phyloP scores from a whole-genome alignment of 345 rosid species.

The Eucalyptus guilfoylei region DNA sequence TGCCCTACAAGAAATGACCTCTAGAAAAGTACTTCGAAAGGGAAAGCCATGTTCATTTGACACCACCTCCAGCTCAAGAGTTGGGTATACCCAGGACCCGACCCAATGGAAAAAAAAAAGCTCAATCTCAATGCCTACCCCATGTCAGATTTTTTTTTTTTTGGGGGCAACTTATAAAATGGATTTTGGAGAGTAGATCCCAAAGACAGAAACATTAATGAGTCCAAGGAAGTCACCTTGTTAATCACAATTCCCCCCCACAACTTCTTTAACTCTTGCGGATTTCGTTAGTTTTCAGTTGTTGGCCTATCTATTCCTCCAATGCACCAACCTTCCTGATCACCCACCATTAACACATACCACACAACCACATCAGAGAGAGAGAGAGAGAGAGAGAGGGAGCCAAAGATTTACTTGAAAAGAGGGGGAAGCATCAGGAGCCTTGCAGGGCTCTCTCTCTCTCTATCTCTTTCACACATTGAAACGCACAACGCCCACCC shows the following conservation, averaged over 20 bases:
- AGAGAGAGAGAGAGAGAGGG: not conserved
- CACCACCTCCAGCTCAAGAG: not conserved
- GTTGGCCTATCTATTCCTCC: constrained; percentile 38
- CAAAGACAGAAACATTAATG: not conserved
- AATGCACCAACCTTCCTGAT: constrained; percentile 1
- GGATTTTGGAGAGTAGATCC: not conserved
- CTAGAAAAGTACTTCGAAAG: not conserved
- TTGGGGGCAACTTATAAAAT: not conserved
- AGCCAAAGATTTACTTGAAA: not conserved
- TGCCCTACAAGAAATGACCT: not conserved
- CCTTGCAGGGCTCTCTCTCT: not conserved
- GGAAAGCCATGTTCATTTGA: not conserved
- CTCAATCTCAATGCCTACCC: not conserved
- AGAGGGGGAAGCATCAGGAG: not conserved
- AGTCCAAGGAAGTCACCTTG: not conserved
- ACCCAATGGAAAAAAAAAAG: not conserved
- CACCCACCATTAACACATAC: constrained; percentile 5
- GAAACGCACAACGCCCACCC: not conserved
- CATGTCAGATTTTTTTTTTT: not conserved
- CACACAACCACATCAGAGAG: not conserved
- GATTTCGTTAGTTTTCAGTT: constrained; percentile 9
- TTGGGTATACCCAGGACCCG: not conserved
- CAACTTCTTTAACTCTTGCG: not conserved
- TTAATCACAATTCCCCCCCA: not conserved
- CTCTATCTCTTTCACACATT: not conserved